Conservation (phyloP, 179 eudicot genomes). For the Sideroxylon spinosum region DNA sequence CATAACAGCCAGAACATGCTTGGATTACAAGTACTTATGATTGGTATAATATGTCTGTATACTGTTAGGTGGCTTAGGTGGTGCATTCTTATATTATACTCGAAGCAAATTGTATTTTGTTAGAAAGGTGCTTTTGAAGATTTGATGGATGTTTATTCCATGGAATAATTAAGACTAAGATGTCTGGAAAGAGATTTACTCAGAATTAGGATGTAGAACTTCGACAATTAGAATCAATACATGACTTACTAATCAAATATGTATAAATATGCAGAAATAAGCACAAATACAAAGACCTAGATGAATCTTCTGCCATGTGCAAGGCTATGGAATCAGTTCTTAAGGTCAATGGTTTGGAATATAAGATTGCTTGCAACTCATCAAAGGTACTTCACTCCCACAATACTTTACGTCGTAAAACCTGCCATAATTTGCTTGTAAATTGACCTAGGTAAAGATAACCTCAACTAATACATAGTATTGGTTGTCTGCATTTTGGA, state of each 20-base stretch:
- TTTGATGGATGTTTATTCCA: not conserved
- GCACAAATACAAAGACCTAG: constrained; percentile 45
- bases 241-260: not conserved
- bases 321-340: constrained; percentile 54
- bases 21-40: not conserved
- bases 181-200: not conserved
- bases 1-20: not conserved
- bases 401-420: not conserved
- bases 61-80: not conserved
- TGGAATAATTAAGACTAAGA: not conserved
- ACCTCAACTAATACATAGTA: not conserved
- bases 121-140: not conserved
- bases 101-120: not conserved
- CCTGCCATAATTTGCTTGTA: not conserved
- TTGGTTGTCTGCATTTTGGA: not conserved
- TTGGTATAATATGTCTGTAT: not conserved
- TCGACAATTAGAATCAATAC: not conserved
- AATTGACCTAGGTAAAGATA: constrained; percentile 42
- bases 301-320: constrained; percentile 44
- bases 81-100: not conserved
- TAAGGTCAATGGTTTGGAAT: constrained; percentile 78
- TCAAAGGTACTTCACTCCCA: constrained; percentile 58
- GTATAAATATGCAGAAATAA: constrained; percentile 57
- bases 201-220: not conserved
- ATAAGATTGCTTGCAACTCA: constrained; percentile 79